These are phyloP conservation scores for Wickerhamiella lipophila DNA, from an alignment of 805 yeast genomes.

Conservation along the genomic window DNA sequence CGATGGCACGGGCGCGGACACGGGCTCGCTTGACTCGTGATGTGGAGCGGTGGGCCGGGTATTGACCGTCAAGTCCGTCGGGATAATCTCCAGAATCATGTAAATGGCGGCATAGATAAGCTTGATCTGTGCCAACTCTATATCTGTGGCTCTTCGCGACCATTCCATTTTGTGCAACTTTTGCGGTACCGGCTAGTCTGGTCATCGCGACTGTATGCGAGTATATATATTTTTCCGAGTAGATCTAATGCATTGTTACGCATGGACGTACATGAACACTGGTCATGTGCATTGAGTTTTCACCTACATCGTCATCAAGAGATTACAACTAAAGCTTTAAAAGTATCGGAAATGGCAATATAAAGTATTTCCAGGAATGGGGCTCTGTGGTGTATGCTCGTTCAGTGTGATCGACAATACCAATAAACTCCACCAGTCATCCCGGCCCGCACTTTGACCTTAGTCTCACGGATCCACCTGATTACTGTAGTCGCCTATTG, in stretches of 20 bases:
- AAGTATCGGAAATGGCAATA: no score
- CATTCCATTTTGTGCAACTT: slow-evolving; percentile 1
- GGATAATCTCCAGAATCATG: slow-evolving; percentile 4
- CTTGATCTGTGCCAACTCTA: slow-evolving; percentile 8
- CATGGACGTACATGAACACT: background rate
- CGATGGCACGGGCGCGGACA: background rate
- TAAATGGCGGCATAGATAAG: slow-evolving; percentile 9
- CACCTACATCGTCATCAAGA: background rate
- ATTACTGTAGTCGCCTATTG: no score
- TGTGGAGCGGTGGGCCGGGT: background rate
- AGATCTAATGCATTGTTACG: background rate
- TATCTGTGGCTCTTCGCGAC: slow-evolving; percentile 4
- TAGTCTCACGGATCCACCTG: no score
- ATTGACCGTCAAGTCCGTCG: background rate
- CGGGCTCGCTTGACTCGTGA: background rate
- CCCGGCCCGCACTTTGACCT: no score
- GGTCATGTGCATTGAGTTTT: background rate
- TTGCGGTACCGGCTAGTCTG: no score
- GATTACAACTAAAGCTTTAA: no score
- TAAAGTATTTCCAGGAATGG: no score
- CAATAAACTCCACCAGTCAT: no score
- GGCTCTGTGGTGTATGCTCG: no score
- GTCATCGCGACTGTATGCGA: background rate
- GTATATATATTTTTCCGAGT: background rate
- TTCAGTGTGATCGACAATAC: no score